Evolutionary conservation across 208 protist genomes (phyloP).

Genomic region (Borovskyia barvae): DNA sequence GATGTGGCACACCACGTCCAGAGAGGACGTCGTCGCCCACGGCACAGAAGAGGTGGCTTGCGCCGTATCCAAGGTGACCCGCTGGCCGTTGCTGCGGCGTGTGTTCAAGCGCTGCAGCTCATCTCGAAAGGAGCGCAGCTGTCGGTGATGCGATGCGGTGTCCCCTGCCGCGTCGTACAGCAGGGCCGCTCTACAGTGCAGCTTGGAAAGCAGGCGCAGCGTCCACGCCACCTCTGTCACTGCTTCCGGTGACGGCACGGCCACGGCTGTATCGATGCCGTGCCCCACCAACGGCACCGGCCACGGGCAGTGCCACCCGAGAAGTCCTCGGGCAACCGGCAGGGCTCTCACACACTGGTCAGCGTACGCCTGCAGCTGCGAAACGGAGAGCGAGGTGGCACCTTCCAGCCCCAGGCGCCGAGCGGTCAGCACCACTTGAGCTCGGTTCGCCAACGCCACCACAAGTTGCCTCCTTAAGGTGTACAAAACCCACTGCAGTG

Average conservation of each 20-base stretch:
- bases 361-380: slow-evolving; percentile 9
- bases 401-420: not conserved
- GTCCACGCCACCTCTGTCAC: slow-evolving; percentile 31
- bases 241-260: not conserved
- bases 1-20: slow-evolving; percentile 21
- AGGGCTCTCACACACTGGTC: slow-evolving; percentile 29
- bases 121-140: slow-evolving; percentile 10
- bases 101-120: slow-evolving; percentile 22
- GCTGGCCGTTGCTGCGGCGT: not conserved
- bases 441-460: slow-evolving; percentile 34
- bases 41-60: not conserved
- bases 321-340: slow-evolving; percentile 13
- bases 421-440: slow-evolving; percentile 18
- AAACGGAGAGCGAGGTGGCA: not conserved
- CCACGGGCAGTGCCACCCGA: slow-evolving; percentile 32
- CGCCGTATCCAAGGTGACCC: not conserved
- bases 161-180: slow-evolving; percentile 27
- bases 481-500: slow-evolving; percentile 40
- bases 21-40: not conserved
- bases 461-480: slow-evolving; percentile 40
- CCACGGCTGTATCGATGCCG: not conserved
- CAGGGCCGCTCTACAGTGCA: slow-evolving; percentile 29
- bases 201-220: slow-evolving; percentile 34
- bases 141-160: not conserved
- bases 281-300: slow-evolving; percentile 10